phyloP scores from a whole-genome alignment of 768 basidiomycete species.

The Pisolithus albus region DNA sequence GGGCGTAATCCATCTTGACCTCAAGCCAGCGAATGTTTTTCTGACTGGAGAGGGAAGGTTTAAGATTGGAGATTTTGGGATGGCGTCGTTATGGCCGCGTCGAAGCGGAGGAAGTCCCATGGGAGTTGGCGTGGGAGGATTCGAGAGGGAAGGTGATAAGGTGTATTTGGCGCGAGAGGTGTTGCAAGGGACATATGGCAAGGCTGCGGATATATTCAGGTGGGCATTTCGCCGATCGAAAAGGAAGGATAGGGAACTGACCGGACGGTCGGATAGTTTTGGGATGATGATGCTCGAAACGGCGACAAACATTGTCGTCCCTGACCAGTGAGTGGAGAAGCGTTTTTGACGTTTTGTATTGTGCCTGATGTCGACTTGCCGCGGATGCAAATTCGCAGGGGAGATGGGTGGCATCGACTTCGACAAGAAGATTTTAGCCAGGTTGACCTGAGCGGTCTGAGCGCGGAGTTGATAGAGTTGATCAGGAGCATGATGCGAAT shows the following conservation, averaged over 20 bases:
- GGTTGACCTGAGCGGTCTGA: conserved; percentile 56
- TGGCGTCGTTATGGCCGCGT: conserved; percentile 92
- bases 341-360: conserved; percentile 5
- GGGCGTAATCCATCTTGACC: conserved; percentile 88
- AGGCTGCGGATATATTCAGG: conserved; percentile 96
- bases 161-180: conserved; percentile 96
- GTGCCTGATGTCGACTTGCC: conserved; percentile 11
- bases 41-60: conserved; percentile 81
- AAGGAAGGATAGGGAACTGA: not conserved
- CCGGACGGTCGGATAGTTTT: conserved; percentile 47
- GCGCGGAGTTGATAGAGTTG: conserved; percentile 58
- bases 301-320: conserved; percentile 92
- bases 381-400: conserved; percentile 44
- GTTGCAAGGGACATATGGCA: conserved; percentile 84
- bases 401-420: conserved; percentile 89
- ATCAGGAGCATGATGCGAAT: conserved; percentile 75
- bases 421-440: conserved; percentile 88
- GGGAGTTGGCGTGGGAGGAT: conserved; percentile 37
- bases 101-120: conserved; percentile 30
- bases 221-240: conserved; percentile 23
- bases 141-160: conserved; percentile 97
- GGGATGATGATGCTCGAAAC: conserved; percentile 96
- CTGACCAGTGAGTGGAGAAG: conserved; percentile 76
- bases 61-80: conserved; percentile 97
- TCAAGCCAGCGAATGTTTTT: conserved; percentile 97